Evolutionary conservation across 768 basidiomycete genomes (phyloP), one percentile per base, ranked within the genome.

Genomic region (Russula brevipes): DNA sequence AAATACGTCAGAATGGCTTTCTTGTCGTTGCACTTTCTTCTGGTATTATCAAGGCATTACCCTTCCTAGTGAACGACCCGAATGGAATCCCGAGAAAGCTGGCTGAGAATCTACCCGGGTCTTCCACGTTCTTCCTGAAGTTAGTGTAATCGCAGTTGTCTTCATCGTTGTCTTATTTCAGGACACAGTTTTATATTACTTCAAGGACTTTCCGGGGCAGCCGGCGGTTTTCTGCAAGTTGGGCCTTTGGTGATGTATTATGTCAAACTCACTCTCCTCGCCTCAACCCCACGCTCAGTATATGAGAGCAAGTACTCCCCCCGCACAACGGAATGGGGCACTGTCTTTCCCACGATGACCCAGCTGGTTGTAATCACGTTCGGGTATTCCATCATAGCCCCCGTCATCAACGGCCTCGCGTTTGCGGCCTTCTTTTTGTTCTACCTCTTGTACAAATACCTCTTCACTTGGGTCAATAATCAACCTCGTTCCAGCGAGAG

Each of bases 61-160:
- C 81, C 4, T 72, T 74, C 3, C 73, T 98, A 53, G 73, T 84
- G 24, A 74, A 86, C 57, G 82, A 91, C 73, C 94, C 94, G 0
- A 76, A 79, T 0, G 84, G 82, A 0, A 76, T 90, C 31, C 88
- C 95, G 0, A 79, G 73, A 0, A 77, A 89, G 19, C 78, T 99
- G 52, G 94, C 97, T 0, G 71, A 74, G 19, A 85, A 94, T 51
- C 78, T 99, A 53, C 96, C 97, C 0, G 74, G 80, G 64, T 87
- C 92, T 0, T 91, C 91, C 24, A 94, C 85, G 55, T 95, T 95
- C 83, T 96, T 95, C 85, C 77, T 95, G 57, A 93, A 91, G 81
- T 89, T 72, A 24, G 82, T 74, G 42, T 31, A 17, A 36, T 5
- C 11, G 30, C n/a, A 9, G 10, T n/a, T 46, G 19, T 33, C 42